Percentiles rank a stretch among this genome's conserved stretches.
phyloP scores from a whole-genome alignment of 768 basidiomycete species.

The Chalciporus pseudorubinellus region DNA sequence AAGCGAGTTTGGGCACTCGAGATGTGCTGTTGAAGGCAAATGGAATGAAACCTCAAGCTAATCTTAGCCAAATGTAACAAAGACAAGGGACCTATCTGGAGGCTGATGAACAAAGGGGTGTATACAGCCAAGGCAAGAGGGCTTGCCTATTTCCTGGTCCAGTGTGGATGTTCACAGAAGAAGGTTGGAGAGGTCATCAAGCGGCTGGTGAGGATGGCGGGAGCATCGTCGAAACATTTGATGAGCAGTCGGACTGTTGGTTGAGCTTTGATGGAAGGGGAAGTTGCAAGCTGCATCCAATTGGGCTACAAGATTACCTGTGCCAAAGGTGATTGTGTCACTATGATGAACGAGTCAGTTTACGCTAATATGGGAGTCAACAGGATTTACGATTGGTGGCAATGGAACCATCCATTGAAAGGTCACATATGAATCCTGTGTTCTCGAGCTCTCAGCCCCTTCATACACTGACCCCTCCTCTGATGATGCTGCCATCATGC shows the following conservation, averaged over 20 bases:
- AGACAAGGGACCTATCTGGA: not conserved
- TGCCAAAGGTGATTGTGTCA: conserved; percentile 1
- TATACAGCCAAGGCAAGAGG: conserved; percentile 17
- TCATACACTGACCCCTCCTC: not conserved
- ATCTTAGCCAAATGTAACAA: not conserved
- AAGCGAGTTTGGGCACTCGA: no score
- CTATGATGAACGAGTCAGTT: not conserved
- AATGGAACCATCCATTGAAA: conserved; percentile 23
- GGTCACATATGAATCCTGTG: conserved; percentile 15
- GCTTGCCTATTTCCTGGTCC: conserved; percentile 14
- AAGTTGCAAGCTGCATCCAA: conserved; percentile 7
- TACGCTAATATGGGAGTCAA: not conserved
- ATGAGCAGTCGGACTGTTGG: conserved; percentile 4
- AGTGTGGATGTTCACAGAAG: conserved; percentile 12
- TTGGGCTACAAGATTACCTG: conserved; percentile 2
- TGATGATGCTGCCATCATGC: not conserved
- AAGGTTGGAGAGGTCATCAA: conserved; percentile 10
- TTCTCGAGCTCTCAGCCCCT: not conserved
- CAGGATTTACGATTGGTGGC: conserved; percentile 17
- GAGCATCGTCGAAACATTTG: not conserved
- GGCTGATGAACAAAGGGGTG: not conserved
- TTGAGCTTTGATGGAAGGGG: conserved; percentile 9
- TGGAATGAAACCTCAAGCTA: not conserved
- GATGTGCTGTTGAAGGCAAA: not conserved
- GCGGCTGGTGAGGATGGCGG: conserved; percentile 9